Percentiles rank a stretch among this genome's conserved stretches.
Conservation (phyloP, 352 stramenopile genomes). For the Phytophthora hibernalis region DNA sequence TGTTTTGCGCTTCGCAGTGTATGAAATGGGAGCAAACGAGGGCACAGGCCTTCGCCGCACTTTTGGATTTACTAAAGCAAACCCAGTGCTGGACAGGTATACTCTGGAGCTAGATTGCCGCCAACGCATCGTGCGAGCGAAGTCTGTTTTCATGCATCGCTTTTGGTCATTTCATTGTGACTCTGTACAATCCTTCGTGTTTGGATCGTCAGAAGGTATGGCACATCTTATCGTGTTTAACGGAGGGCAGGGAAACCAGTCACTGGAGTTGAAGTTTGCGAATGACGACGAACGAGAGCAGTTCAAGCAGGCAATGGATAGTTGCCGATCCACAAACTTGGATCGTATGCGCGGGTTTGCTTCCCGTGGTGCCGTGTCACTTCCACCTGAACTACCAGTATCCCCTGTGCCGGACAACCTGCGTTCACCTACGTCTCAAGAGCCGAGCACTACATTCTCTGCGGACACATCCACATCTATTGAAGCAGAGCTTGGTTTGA, state of each 20-base stretch:
- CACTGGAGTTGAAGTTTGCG: conserved; percentile 76
- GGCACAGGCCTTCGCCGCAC: conserved; percentile 60
- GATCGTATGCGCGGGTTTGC: conserved; percentile 49
- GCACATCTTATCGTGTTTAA: conserved; percentile 64
- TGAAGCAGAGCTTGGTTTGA: conserved; percentile 32
- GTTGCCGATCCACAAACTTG: conserved; percentile 52
- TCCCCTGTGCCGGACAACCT: conserved; percentile 39
- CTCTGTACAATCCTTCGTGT: conserved; percentile 56
- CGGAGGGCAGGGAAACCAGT: conserved; percentile 59
- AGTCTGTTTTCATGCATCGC: conserved; percentile 86
- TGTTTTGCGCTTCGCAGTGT: conserved; percentile 77
- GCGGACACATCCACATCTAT: conserved; percentile 24
- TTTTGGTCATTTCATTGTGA: conserved; percentile 85
- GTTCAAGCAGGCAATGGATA: conserved; percentile 71
- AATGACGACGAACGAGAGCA: conserved; percentile 72
- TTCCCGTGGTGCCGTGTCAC: conserved; percentile 21
- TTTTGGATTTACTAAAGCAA: conserved; percentile 72
- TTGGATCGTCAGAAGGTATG: conserved; percentile 46
- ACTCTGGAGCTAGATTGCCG: conserved; percentile 79
- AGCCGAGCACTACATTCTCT: conserved; percentile 36
- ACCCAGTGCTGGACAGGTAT: conserved; percentile 79
- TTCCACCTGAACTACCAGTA: conserved; percentile 27
- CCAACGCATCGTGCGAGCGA: conserved; percentile 75
- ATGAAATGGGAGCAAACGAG: conserved; percentile 75
- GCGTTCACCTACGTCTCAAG: conserved; percentile 19